These are phyloP conservation scores for Alnus rubra DNA, from an alignment of 306 rosid species.

Conservation along the genomic window DNA sequence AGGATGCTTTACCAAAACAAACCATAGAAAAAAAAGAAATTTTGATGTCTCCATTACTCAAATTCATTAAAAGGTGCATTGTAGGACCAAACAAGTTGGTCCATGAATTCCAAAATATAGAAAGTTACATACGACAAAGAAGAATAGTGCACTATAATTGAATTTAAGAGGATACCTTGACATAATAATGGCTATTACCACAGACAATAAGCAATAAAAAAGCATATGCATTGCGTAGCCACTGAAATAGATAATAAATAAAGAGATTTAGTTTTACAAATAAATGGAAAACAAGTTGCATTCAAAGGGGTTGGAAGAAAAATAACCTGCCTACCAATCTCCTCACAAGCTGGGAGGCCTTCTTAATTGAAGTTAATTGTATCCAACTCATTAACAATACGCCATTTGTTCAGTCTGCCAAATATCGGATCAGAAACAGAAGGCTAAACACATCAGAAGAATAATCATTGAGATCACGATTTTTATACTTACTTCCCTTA, in stretches of 20 bases:
- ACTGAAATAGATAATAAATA: conserved; percentile 49
- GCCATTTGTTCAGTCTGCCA: conserved; percentile 99
- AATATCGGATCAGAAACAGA: conserved; percentile 24
- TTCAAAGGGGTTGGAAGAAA: neutral
- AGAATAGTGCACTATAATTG: conserved; percentile 10
- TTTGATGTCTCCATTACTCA: neutral
- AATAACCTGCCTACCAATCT: conserved; percentile 95
- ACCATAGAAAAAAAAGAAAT: too few species aligned
- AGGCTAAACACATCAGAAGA: conserved; percentile 25
- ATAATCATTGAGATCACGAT: conserved; percentile 16
- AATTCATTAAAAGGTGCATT: neutral
- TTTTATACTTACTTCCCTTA: conserved; percentile 77
- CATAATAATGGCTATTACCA: conserved; percentile 90
- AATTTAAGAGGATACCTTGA: conserved; percentile 64
- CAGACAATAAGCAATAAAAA: conserved; percentile 81
- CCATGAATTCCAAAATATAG: neutral
- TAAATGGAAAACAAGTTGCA: conserved; percentile 11
- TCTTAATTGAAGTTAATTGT: conserved; percentile 96
- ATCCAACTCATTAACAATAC: conserved; percentile 93
- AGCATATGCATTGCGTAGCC: conserved; percentile 99
- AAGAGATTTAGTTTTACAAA: conserved; percentile 20
- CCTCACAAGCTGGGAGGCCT: conserved; percentile 98
- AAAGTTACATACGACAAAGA: neutral
- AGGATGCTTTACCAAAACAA: neutral
- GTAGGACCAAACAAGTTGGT: neutral